These are phyloP conservation scores for Sporobolomyces roseus DNA, from an alignment of 768 basidiomycete genomes.

Conservation along the genomic window DNA sequence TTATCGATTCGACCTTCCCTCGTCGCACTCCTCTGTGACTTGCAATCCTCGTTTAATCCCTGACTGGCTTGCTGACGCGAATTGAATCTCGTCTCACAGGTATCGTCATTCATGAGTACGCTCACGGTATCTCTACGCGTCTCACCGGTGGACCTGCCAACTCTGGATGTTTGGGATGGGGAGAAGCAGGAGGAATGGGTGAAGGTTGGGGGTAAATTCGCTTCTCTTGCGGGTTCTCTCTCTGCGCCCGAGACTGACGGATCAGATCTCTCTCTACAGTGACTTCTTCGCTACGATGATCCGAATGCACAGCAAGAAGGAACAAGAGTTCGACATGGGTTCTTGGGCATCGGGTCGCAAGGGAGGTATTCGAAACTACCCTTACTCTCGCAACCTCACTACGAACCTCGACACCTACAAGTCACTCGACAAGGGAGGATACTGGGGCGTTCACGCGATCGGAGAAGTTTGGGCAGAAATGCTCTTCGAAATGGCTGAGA, in stretches of 20 bases:
- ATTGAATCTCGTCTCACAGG: constrained; percentile 54
- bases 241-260: neutral
- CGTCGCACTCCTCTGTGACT: too few relatives aligned
- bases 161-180: constrained; percentile 58
- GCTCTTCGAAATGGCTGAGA: constrained; percentile 49
- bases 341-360: constrained; percentile 82
- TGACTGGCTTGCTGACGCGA: neutral
- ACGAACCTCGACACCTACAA: constrained; percentile 32
- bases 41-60: neutral
- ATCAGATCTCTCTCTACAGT: constrained; percentile 26
- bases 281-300: constrained; percentile 76
- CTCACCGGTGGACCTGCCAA: constrained; percentile 70
- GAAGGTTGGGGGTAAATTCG: constrained; percentile 47
- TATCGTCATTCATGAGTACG: constrained; percentile 72
- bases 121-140: constrained; percentile 87
- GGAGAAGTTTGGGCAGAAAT: constrained; percentile 87
- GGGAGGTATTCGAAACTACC: constrained; percentile 72
- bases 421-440: constrained; percentile 80
- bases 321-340: constrained; percentile 64
- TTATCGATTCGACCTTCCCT: too few relatives aligned
- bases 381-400: constrained; percentile 58
- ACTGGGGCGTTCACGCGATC: constrained; percentile 65
- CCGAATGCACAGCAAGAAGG: constrained; percentile 48
- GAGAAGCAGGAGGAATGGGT: constrained; percentile 89
- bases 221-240: neutral